Percentiles rank a stretch among this genome's conserved stretches.
Conservation (phyloP, 208 protist genomes). For the Trypanosoma avium region DNA sequence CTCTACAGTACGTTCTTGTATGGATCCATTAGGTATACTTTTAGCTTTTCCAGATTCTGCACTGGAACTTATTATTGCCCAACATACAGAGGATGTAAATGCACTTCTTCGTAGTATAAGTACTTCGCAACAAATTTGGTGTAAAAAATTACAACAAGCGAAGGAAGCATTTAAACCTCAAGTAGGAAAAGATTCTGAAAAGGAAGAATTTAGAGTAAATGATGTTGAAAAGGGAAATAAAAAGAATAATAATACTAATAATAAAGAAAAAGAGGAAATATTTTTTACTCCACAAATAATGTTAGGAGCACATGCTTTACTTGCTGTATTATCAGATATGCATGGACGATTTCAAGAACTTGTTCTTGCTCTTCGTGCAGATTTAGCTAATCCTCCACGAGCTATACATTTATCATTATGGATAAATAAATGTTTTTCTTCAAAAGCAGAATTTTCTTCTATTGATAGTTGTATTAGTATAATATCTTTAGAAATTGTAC, state of each 20-base stretch:
- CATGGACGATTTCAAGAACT: slow-evolving; percentile 56
- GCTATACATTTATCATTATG: slow-evolving; percentile 31
- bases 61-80: slow-evolving; percentile 47
- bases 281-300: background rate
- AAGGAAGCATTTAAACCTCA: slow-evolving; percentile 17
- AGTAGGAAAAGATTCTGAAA: background rate
- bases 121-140: slow-evolving; percentile 50
- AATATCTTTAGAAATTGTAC: slow-evolving; percentile 15
- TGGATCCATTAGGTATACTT: slow-evolving; percentile 61
- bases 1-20: slow-evolving; percentile 23
- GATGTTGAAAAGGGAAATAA: background rate
- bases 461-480: background rate
- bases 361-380: slow-evolving; percentile 42
- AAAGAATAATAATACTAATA: too few relatives aligned
- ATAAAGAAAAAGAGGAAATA: background rate
- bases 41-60: slow-evolving; percentile 36
- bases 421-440: background rate
- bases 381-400: slow-evolving; percentile 27
- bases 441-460: too few relatives aligned
- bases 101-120: slow-evolving; percentile 41
- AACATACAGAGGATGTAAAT: slow-evolving; percentile 55
- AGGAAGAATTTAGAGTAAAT: background rate
- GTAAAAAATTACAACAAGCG: slow-evolving; percentile 35
- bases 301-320: slow-evolving; percentile 37
- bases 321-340: slow-evolving; percentile 51